Percentiles rank a stretch among this genome's conserved stretches.
Conservation (phyloP, 345 rosid species). For the Clarkia xantiana region DNA sequence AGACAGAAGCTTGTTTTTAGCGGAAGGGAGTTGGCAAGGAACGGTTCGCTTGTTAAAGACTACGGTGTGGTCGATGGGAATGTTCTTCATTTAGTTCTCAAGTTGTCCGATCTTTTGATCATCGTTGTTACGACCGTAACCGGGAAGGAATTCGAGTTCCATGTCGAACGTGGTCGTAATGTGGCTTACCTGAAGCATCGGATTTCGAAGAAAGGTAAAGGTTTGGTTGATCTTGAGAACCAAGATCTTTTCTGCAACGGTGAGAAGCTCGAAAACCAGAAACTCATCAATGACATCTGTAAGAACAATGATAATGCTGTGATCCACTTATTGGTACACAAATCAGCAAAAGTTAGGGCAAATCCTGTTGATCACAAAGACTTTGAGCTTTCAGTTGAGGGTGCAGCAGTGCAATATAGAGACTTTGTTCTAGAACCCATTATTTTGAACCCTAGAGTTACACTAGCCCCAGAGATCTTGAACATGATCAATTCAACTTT, state of each 20-base stretch:
- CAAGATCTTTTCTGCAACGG: conserved; percentile 66
- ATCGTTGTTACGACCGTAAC: conserved; percentile 52
- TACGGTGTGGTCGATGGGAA: conserved; percentile 64
- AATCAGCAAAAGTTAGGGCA: conserved; percentile 52
- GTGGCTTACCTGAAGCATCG: conserved; percentile 55
- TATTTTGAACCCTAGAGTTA: conserved; percentile 31
- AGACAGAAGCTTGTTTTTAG: conserved; percentile 71
- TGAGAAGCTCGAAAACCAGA: conserved; percentile 53
- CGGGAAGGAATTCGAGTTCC: conserved; percentile 60
- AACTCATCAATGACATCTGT: conserved; percentile 38
- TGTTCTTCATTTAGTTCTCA: conserved; percentile 68
- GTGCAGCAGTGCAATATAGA: conserved; percentile 15
- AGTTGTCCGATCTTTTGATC: conserved; percentile 55
- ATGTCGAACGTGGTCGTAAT: conserved; percentile 45
- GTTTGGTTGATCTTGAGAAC: conserved; percentile 46
- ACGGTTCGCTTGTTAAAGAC: conserved; percentile 48
- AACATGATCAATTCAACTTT: conserved; percentile 46
- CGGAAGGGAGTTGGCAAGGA: conserved; percentile 78
- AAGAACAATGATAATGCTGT: conserved; percentile 45
- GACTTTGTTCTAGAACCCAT: conserved; percentile 41
- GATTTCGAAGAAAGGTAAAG: conserved; percentile 43
- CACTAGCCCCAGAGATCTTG: conserved; percentile 29
- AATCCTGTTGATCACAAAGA: conserved; percentile 38
- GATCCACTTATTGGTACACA: conserved; percentile 58
- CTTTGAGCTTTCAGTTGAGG: conserved; percentile 38